These are phyloP conservation scores for Phaeotremella skinneri DNA, from an alignment of 768 basidiomycete species.

Conservation along the genomic window DNA sequence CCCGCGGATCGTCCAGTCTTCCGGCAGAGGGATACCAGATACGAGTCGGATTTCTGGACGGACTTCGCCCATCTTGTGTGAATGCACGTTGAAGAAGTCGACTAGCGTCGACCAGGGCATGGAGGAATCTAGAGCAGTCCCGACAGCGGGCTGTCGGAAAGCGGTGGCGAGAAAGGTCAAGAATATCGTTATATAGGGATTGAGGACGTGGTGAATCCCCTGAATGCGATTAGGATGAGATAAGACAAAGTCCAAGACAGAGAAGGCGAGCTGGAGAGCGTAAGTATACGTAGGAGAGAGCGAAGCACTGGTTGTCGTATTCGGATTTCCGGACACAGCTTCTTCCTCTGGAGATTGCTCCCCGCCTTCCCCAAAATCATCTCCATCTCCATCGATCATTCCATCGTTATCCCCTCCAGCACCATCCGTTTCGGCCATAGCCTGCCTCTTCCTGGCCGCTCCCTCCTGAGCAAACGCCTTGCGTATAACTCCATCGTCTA, in stretches of 20 bases:
- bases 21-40: constrained; percentile 70
- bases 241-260: constrained; percentile 71
- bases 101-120: constrained; percentile 82
- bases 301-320: constrained; percentile 17
- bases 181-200: constrained; percentile 81
- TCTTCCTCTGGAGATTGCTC: constrained; percentile 33
- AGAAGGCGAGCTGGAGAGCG: constrained; percentile 74
- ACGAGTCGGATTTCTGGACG: constrained; percentile 58
- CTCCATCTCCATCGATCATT: constrained; percentile 52
- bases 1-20: constrained; percentile 93
- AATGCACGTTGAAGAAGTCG: constrained; percentile 62
- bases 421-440: constrained; percentile 15
- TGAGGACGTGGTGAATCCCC: constrained; percentile 58
- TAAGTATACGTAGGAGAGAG: constrained; percentile 67
- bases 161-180: constrained; percentile 85
- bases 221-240: constrained; percentile 57
- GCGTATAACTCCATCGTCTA: constrained; percentile 66
- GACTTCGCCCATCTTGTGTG: constrained; percentile 52
- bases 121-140: constrained; percentile 66
- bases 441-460: constrained; percentile 45
- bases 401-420: constrained; percentile 8
- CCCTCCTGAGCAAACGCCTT: constrained; percentile 59
- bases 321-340: background rate
- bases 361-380: constrained; percentile 58
- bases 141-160: constrained; percentile 63